These are phyloP conservation scores for Umbilicaria muhlenbergii DNA, from an alignment of 495 filamentous ascomycete genomes.

Conservation along the genomic window DNA sequence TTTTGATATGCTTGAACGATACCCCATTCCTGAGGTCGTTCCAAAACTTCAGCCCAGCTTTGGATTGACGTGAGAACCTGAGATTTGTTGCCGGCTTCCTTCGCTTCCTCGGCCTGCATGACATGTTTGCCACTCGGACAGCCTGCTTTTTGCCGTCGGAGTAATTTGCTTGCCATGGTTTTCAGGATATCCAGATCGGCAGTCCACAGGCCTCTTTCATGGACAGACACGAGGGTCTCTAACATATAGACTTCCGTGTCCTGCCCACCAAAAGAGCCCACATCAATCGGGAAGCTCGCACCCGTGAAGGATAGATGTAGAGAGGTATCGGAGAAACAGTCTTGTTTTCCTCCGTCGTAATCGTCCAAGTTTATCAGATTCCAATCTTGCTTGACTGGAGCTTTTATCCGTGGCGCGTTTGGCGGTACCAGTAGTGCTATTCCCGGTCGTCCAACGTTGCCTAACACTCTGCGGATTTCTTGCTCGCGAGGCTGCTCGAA, in stretches of 20 bases:
- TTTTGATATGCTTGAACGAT: no score
- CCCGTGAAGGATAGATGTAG: conserved; percentile 10
- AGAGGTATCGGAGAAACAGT: conserved; percentile 7
- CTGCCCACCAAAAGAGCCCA: neutral
- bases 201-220: conserved; percentile 7
- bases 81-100: no score
- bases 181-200: conserved; percentile 8
- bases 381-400: conserved; percentile 3
- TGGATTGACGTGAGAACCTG: no score
- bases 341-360: conserved; percentile 8
- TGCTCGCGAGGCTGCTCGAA: neutral
- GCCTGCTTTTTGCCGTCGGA: no score
- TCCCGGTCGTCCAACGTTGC: conserved; percentile 10
- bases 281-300: conserved; percentile 6
- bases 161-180: no score
- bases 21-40: no score
- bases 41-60: no score
- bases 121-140: no score
- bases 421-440: conserved; percentile 9
- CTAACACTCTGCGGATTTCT: conserved; percentile 1
- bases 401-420: neutral
- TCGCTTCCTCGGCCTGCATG: no score
- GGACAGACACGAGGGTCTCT: conserved; percentile 8
- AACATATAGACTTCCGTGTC: conserved; percentile 7
- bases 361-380: conserved; percentile 7